A percentile compares a stretch with the other conserved stretches of the same genome.
Conservation (phyloP, 2,329 filamentous ascomycete genomes). For the Diaporthe batatas region DNA sequence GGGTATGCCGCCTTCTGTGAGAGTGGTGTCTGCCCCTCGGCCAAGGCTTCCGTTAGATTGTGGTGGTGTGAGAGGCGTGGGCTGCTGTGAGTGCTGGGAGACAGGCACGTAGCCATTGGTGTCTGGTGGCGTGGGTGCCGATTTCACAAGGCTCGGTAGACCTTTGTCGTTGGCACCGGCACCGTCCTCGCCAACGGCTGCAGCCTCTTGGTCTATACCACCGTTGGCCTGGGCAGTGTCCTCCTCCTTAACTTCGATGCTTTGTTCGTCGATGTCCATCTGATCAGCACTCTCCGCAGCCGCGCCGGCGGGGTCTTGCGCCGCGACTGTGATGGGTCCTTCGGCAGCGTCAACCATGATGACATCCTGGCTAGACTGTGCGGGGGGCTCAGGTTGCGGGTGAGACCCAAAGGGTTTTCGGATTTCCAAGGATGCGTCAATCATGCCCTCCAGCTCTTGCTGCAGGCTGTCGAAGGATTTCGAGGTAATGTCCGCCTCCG, state of each 20-base stretch:
- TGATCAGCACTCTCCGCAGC: slow-evolving; percentile 45
- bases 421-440: slow-evolving; percentile 76
- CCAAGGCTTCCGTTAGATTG: slow-evolving; percentile 72
- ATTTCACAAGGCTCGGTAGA: slow-evolving; percentile 49
- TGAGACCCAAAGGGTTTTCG: slow-evolving; percentile 56
- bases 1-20: slow-evolving; percentile 82
- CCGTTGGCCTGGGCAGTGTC: slow-evolving; percentile 48
- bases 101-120: slow-evolving; percentile 60
- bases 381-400: slow-evolving; percentile 54
- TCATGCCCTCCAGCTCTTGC: slow-evolving; percentile 79
- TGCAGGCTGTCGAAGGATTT: slow-evolving; percentile 78
- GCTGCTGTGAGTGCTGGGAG: slow-evolving; percentile 49
- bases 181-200: slow-evolving; percentile 48
- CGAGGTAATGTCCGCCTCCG: slow-evolving; percentile 84
- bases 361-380: slow-evolving; percentile 59
- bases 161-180: slow-evolving; percentile 38
- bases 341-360: slow-evolving; percentile 66
- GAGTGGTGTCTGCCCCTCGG: slow-evolving; percentile 63
- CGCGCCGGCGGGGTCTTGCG: slow-evolving; percentile 50
- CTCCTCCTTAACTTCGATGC: slow-evolving; percentile 53
- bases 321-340: slow-evolving; percentile 62
- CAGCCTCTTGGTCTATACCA: slow-evolving; percentile 47
- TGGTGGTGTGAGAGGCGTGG: slow-evolving; percentile 74
- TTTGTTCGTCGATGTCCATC: slow-evolving; percentile 47
- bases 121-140: slow-evolving; percentile 61